These are phyloP conservation scores for Penicillium sp. DNA, from an alignment of 2,329 filamentous ascomycete species.

Conservation along the genomic window DNA sequence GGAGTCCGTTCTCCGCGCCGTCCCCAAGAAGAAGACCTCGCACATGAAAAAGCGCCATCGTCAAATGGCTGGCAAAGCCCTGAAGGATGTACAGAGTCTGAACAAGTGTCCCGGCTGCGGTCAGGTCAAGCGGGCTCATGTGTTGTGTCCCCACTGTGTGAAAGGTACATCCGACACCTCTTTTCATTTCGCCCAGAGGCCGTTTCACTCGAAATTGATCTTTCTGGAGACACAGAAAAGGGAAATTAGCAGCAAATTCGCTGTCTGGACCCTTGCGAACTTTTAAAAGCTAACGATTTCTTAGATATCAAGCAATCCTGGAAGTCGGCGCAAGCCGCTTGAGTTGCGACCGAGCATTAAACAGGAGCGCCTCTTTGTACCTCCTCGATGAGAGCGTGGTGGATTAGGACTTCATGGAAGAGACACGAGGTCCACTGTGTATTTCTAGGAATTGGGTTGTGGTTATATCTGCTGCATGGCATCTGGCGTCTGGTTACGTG, in stretches of 20 bases:
- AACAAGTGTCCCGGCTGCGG: slow-evolving; percentile 92
- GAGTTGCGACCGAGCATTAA: slow-evolving; percentile 12
- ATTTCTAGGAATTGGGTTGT: slow-evolving; percentile 25
- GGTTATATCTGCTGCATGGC: slow-evolving; percentile 38
- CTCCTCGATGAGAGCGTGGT: neutral
- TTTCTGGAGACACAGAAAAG: too few species aligned
- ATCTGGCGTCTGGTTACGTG: slow-evolving; percentile 38
- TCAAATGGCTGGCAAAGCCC: slow-evolving; percentile 91
- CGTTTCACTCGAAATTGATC: neutral
- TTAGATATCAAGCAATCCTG: slow-evolving; percentile 51
- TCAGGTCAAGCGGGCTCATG: slow-evolving; percentile 81
- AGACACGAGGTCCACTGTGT: slow-evolving; percentile 22
- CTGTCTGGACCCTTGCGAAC: neutral
- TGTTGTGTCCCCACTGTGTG: slow-evolving; percentile 85
- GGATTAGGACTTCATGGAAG: neutral
- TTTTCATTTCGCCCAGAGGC: neutral
- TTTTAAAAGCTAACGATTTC: slow-evolving; percentile 4
- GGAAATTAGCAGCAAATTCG: neutral
- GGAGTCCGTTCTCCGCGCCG: slow-evolving; percentile 88
- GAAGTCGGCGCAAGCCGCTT: slow-evolving; percentile 39
- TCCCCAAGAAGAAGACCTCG: slow-evolving; percentile 98
- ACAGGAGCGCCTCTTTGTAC: neutral
- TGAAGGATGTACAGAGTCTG: slow-evolving; percentile 85
- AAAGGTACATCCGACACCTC: slow-evolving; percentile 59
- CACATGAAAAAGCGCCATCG: slow-evolving; percentile 93